phyloP scores from a whole-genome alignment of 73 alveolate species.

The Tetrahymena borealis region DNA sequence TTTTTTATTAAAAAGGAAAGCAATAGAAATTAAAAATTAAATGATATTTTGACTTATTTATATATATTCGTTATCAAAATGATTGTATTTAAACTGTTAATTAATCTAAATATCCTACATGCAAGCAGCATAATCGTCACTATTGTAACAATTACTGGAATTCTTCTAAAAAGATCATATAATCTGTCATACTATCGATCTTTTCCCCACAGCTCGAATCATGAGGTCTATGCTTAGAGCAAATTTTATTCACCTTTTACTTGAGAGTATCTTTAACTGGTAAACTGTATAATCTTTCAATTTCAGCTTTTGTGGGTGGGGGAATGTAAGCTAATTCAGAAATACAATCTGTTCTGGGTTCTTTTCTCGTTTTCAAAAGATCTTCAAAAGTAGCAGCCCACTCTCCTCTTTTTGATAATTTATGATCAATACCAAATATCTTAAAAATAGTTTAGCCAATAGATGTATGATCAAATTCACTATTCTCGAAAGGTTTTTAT shows the following conservation, averaged over 20 bases:
- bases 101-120: no score
- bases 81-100: no score
- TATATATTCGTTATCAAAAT: no score
- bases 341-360: not conserved
- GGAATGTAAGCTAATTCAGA: not conserved
- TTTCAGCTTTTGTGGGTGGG: not conserved
- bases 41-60: no score
- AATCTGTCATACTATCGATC: not conserved
- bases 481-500: not conserved
- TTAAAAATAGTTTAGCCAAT: not conserved
- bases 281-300: not conserved
- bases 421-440: not conserved
- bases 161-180: not conserved
- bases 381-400: conserved; percentile 9
- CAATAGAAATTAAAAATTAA: no score
- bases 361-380: not conserved
- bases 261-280: not conserved
- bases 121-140: not conserved
- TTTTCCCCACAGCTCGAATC: not conserved
- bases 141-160: not conserved
- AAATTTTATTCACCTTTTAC: not conserved
- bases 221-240: not conserved
- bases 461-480: not conserved
- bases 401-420: not conserved
- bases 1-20: no score